Evolutionary conservation across 2,329 filamentous ascomycete genomes (phyloP).

Genomic region (Curvularia spicifera): DNA sequence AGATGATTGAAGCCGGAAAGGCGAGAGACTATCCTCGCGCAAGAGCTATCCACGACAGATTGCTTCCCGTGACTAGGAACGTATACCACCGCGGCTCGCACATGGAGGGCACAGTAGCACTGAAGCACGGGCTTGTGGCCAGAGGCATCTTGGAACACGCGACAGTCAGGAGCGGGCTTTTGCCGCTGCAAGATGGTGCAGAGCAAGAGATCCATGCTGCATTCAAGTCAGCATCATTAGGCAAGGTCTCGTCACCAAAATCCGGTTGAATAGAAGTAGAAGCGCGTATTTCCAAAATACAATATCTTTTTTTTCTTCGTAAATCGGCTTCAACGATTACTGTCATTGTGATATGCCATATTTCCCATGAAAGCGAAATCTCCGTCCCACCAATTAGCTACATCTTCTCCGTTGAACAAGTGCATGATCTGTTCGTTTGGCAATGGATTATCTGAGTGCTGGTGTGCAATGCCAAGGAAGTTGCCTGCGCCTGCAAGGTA

Average conservation of each 20-base stretch:
- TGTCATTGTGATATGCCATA: slow-evolving; percentile 6
- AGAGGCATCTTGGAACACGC: slow-evolving; percentile 59
- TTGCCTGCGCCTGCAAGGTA: slow-evolving; percentile 24
- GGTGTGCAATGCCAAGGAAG: slow-evolving; percentile 35
- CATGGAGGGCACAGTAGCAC: slow-evolving; percentile 60
- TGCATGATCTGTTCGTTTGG: slow-evolving; percentile 34
- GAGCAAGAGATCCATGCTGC: slow-evolving; percentile 55
- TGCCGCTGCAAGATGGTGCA: slow-evolving; percentile 54
- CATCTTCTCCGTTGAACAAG: slow-evolving; percentile 32
- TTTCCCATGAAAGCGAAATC: slow-evolving; percentile 13
- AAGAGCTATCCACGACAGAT: slow-evolving; percentile 58
- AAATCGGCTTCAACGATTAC: neutral
- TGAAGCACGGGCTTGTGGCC: slow-evolving; percentile 61
- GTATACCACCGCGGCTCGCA: slow-evolving; percentile 63
- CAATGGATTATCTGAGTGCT: slow-evolving; percentile 32
- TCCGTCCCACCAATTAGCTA: slow-evolving; percentile 23
- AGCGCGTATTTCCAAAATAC: neutral
- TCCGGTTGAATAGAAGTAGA: slow-evolving; percentile 12
- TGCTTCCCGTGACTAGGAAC: slow-evolving; percentile 60
- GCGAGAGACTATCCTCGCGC: slow-evolving; percentile 58
- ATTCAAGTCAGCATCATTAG: slow-evolving; percentile 43
- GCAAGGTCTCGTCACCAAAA: slow-evolving; percentile 41
- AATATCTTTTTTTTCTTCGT: neutral
- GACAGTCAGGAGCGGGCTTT: slow-evolving; percentile 58
- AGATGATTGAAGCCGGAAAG: slow-evolving; percentile 60